Evolutionary conservation across 805 yeast species (phyloP).

Genomic region (Kodamaea nitidulidarum): DNA sequence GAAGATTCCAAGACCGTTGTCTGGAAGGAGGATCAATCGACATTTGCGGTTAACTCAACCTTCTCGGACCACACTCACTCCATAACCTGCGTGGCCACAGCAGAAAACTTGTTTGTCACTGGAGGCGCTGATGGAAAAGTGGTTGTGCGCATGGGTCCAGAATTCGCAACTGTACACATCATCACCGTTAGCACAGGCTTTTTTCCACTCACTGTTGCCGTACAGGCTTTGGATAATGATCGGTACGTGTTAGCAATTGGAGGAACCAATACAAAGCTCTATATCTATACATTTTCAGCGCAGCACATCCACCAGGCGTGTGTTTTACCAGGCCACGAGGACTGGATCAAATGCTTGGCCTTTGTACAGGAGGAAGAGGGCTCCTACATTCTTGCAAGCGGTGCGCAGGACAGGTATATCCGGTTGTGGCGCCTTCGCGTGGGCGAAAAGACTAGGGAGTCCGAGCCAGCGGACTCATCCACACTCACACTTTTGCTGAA

Average conservation of each 20-base stretch:
- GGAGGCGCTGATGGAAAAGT: constrained; percentile 65
- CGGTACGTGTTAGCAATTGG: constrained; percentile 61
- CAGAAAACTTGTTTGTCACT: constrained; percentile 42
- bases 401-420: constrained; percentile 89
- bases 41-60: constrained; percentile 27
- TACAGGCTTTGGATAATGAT: constrained; percentile 27
- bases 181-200: constrained; percentile 44
- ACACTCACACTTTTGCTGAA: constrained; percentile 53
- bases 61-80: constrained; percentile 45
- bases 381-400: constrained; percentile 72
- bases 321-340: constrained; percentile 83
- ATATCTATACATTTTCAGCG: constrained; percentile 45
- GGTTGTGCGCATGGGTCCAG: constrained; percentile 31
- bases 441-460: constrained; percentile 46
- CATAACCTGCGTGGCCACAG: constrained; percentile 50
- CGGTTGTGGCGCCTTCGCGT: constrained; percentile 78
- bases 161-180: constrained; percentile 34
- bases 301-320: constrained; percentile 40
- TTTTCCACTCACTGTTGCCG: constrained; percentile 39
- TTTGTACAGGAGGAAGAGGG: constrained; percentile 49
- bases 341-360: constrained; percentile 81
- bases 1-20: constrained; percentile 62
- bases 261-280: constrained; percentile 58
- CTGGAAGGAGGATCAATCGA: constrained; percentile 41
- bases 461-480: constrained; percentile 50